phyloP scores from a whole-genome alignment of 2,329 filamentous ascomycete genomes.

The Camillea tinctor region DNA sequence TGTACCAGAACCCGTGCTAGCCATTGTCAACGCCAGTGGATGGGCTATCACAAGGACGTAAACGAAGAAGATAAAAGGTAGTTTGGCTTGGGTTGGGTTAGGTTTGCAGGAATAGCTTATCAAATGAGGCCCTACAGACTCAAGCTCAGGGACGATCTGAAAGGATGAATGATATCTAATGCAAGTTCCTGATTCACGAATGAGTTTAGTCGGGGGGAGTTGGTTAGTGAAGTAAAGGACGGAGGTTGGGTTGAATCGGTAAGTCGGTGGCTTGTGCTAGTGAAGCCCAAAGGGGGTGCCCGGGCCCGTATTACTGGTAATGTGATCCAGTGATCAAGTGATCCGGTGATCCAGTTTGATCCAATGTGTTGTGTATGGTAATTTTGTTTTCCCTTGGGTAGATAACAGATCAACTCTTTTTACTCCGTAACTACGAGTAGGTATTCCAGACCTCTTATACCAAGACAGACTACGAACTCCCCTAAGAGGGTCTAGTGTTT shows the following conservation, averaged over 20 bases:
- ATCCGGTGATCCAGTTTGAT: no score
- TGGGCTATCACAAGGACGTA: conserved; percentile 3
- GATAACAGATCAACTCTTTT: neutral
- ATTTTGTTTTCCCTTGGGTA: neutral
- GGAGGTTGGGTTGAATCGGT: neutral
- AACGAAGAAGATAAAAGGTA: conserved; percentile 1
- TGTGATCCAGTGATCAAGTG: neutral
- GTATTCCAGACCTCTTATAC: neutral
- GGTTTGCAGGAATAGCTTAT: neutral
- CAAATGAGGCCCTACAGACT: neutral
- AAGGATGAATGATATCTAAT: neutral
- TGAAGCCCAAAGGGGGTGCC: neutral
- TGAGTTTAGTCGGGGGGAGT: neutral
- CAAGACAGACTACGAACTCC: neutral
- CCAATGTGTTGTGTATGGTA: neutral
- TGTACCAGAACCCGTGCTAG: conserved; percentile 21
- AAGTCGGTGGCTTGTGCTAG: conserved; percentile 3
- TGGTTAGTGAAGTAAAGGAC: neutral
- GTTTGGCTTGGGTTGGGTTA: no score
- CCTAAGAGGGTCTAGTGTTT: neutral
- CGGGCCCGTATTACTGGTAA: neutral
- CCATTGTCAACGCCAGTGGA: conserved; percentile 21
- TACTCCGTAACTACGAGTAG: neutral
- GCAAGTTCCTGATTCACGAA: neutral
- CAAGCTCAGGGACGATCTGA: neutral